Evolutionary conservation across 257 asterid species (phyloP), one percentile per base, ranked within the genome.

Genomic region (Solanum appendiculatum): DNA sequence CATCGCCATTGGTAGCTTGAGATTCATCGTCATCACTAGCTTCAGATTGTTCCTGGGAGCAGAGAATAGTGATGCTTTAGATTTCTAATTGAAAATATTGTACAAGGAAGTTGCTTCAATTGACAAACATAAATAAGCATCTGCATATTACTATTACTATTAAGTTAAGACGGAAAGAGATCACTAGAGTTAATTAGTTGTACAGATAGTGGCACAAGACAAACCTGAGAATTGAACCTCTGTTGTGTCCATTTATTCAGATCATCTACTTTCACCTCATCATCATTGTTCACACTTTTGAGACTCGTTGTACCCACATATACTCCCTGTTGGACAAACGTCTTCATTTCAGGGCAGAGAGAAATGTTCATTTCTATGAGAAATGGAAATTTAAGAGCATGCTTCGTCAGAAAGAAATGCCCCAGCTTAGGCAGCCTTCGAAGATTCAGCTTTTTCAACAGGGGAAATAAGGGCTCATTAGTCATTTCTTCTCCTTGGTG

Each of bases 281-380:
- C 0, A 2, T 6, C 39, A 48, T n/a, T n/a, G n/a, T n/a, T n/a
- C n/a, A n/a, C n/a, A n/a, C 7, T 3, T 48, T 34, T 3, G 4
- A 70, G 80, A 33, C 0, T 33, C 27, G 44, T 44, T 33, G 78
- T 33, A 70, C 46, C 34, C 29, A 70, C 23, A 29, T 23, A 66
- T 27, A 46, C 1, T 46, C 73, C 73, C 37, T 21, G 14, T 23
- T 11, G 20, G 36, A 25, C 15, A 27, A 66, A 29, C 5, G 23
- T 27, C 74, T 66, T 66, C 74, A 66, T 66, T 66, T 5, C 5
- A 27, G 37, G 39, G 11, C 23, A 68, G 2, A 0, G 1, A 0
- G 0, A 0, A 6, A 66, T 66, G 1, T 0, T 0, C 39, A 68
- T 2, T 0, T 1, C 0, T 6, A 5, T 13, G 11, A 68, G 39